Evolutionary conservation across 2,329 filamentous ascomycete genomes (phyloP).

Genomic region (Annulohypoxylon truncatum): DNA sequence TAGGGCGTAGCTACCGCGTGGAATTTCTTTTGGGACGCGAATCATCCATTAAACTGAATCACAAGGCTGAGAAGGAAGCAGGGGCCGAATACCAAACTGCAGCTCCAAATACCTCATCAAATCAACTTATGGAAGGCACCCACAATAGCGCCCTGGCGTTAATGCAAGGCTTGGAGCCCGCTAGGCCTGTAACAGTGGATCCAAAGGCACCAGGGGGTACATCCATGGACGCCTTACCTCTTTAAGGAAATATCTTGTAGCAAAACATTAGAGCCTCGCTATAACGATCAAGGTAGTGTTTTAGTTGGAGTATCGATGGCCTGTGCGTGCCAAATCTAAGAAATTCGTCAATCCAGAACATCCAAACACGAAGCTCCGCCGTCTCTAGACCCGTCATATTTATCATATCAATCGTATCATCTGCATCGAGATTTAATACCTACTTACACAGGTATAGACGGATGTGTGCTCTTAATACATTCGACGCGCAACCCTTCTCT

Average conservation of each 20-base stretch:
- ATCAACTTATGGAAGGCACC: background rate
- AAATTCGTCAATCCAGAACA: background rate
- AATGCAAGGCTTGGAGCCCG: background rate
- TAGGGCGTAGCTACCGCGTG: constrained; percentile 1
- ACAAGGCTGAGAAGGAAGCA: constrained; percentile 19
- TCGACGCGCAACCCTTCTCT: constrained; percentile 13
- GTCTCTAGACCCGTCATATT: background rate
- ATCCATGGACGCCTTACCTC: background rate
- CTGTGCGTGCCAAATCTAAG: constrained; percentile 3
- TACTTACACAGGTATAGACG: background rate
- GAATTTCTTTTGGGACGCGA: constrained; percentile 19
- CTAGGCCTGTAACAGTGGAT: background rate
- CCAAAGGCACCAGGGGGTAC: background rate
- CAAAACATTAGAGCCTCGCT: background rate
- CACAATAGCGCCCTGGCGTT: background rate
- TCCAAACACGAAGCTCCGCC: background rate
- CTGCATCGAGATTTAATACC: background rate
- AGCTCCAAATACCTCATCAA: background rate
- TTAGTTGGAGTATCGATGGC: background rate
- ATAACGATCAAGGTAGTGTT: background rate
- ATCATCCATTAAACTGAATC: constrained; percentile 12
- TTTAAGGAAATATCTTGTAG: background rate
- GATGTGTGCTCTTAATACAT: background rate
- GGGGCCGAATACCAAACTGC: background rate
- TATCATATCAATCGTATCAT: background rate